phyloP scores from a whole-genome alignment of 2,329 filamentous ascomycete species.

The Pseudogymnoascus sp. region DNA sequence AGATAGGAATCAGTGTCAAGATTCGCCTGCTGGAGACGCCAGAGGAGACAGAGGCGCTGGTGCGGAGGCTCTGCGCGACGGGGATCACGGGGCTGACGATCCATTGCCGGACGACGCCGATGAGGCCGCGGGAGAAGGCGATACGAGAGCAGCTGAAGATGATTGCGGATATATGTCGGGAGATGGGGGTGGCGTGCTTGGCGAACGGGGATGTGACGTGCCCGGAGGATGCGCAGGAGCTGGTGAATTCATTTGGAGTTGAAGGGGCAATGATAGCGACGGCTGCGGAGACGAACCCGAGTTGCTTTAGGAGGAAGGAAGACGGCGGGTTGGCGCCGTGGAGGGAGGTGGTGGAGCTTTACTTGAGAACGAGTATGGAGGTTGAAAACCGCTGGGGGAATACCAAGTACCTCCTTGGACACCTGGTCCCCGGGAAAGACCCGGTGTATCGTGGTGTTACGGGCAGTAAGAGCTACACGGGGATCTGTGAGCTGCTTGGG shows the following conservation, averaged over 20 bases:
- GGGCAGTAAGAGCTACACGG: constrained; percentile 60
- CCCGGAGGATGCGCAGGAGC: constrained; percentile 60
- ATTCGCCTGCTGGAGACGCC: constrained; percentile 78
- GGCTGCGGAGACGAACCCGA: constrained; percentile 82
- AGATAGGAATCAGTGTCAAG: constrained; percentile 95
- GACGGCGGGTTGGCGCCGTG: constrained; percentile 67
- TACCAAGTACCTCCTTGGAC: constrained; percentile 81
- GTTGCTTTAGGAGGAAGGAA: constrained; percentile 64
- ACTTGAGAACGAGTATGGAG: constrained; percentile 63
- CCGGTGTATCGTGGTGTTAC: constrained; percentile 54
- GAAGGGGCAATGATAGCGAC: constrained; percentile 98
- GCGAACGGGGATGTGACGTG: constrained; percentile 90
- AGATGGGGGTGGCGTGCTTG: constrained; percentile 81
- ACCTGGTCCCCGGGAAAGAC: constrained; percentile 77
- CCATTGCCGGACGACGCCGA: constrained; percentile 92
- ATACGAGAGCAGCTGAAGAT: constrained; percentile 80
- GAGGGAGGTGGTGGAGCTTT: constrained; percentile 69
- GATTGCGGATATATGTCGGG: constrained; percentile 71
- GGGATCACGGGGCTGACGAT: constrained; percentile 89
- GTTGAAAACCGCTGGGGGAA: constrained; percentile 84
- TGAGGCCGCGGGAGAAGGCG: constrained; percentile 83
- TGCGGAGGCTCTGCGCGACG: constrained; percentile 69
- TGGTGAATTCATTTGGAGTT: constrained; percentile 72
- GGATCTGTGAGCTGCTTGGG: constrained; percentile 57
- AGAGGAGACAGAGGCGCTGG: constrained; percentile 67